Evolutionary conservation across 805 yeast genomes (phyloP).

Genomic region (Teunomyces tritomae): DNA sequence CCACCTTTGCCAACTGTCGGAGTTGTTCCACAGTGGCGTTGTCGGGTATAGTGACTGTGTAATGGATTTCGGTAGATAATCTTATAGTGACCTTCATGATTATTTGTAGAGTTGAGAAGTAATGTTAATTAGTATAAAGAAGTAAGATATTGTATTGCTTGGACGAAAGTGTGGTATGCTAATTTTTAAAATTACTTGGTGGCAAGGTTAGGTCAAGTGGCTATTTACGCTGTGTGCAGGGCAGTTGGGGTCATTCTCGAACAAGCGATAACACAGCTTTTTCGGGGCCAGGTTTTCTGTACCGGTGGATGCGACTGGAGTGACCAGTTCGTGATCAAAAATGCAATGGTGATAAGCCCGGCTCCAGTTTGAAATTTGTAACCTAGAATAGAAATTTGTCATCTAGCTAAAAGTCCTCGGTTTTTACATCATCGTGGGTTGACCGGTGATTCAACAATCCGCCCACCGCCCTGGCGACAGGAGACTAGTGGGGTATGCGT

Average conservation of each 20-base stretch:
- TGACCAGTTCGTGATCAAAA: neutral
- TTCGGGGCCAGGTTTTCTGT: neutral
- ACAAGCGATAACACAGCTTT: neutral
- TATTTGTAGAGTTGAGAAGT: neutral
- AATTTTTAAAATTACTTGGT: neutral
- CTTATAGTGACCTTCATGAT: constrained; percentile 51
- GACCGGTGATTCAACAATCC: too few species aligned
- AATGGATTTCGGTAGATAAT: constrained; percentile 43
- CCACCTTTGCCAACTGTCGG: constrained; percentile 41
- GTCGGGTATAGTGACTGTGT: constrained; percentile 49
- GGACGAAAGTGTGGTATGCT: neutral
- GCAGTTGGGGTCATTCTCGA: neutral
- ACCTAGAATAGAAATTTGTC: too few species aligned
- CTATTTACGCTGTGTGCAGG: constrained; percentile 1
- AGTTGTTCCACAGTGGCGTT: constrained; percentile 53
- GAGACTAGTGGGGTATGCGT: too few species aligned
- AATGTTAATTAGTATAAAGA: neutral
- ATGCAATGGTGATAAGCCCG: neutral
- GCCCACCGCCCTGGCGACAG: too few species aligned
- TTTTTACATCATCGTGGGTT: too few species aligned
- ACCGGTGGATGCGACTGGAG: neutral
- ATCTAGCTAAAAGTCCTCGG: too few species aligned
- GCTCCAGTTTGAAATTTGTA: too few species aligned
- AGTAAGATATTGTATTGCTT: too few species aligned
- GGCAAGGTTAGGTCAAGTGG: constrained; percentile 1